Evolutionary conservation across 495 filamentous ascomycete species (phyloP).

Genomic region (Tuber microsphaerosporum): DNA sequence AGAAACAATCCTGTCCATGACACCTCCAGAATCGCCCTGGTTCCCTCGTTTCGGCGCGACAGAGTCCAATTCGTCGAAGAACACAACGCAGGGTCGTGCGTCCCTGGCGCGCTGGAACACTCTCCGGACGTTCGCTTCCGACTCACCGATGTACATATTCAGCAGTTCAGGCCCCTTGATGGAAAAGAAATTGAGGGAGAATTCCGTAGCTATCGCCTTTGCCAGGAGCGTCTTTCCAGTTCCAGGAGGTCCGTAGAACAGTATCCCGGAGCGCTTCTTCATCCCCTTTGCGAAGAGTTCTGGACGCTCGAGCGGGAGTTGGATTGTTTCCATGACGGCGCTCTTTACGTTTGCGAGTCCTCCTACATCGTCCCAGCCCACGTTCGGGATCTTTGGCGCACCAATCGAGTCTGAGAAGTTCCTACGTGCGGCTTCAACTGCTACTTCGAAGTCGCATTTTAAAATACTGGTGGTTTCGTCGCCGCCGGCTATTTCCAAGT

Average conservation of each 20-base stretch:
- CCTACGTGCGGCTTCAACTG: conserved; percentile 88
- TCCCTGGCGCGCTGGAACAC: conserved; percentile 94
- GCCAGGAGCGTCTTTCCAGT: conserved; percentile 95
- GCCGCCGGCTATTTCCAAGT: conserved; percentile 86
- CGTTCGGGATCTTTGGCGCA: conserved; percentile 95
- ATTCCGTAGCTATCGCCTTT: conserved; percentile 96
- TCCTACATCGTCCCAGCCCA: conserved; percentile 93
- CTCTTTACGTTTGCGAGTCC: conserved; percentile 90
- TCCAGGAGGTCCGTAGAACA: conserved; percentile 95
- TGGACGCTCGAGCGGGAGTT: conserved; percentile 81
- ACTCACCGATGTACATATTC: conserved; percentile 99
- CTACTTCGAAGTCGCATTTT: conserved; percentile 79
- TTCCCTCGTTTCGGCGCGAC: conserved; percentile 96
- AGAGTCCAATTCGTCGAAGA: conserved; percentile 96
- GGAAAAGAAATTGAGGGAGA: conserved; percentile 97
- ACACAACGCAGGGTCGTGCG: conserved; percentile 94
- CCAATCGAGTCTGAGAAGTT: conserved; percentile 97
- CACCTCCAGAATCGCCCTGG: conserved; percentile 93
- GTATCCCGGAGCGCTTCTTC: conserved; percentile 95
- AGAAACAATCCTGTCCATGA: conserved; percentile 97
- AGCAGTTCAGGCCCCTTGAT: conserved; percentile 96
- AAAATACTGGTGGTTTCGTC: conserved; percentile 66
- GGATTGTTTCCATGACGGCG: conserved; percentile 92
- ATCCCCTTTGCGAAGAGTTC: conserved; percentile 96
- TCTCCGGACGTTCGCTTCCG: conserved; percentile 90